Base-by-base conservation (phyloP, 768 basidiomycete species). In the Nevesoporus exiguus region DNA sequence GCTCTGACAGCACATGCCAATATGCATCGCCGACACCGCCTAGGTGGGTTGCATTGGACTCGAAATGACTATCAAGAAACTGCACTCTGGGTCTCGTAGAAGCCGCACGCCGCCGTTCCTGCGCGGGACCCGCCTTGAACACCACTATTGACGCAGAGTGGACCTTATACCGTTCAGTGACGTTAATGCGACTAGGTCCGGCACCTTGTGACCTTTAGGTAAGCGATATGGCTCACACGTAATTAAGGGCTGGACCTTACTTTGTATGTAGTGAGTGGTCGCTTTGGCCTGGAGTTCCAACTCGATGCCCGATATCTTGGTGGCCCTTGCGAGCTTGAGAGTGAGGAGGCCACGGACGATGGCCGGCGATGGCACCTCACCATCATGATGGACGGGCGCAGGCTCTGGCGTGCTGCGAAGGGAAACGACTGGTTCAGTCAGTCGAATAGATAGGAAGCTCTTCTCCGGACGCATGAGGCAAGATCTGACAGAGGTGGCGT, bases 291-390 rank as follows among this genome's bases (percentile, higher is more conserved):
- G 76, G 21, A 99, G 73, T 66, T 86, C 83, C 36, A 97, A 76
- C 51, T 86, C 86, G 53, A 99, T 94, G 62, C 85, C 88, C 30
- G 88, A 85, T 60, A 99, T 85, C 67, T 85, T 85, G 49, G 84
- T 93, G 0, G 93, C 84, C 67, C 96, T 96, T 29, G 75, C 74
- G 37, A 89, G 71, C 14, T 74, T 76, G 54, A 90, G 73, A 2
- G 80, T 82, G 52, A 90, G 75, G 5, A 89, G 71, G 10, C 88
- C 88, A 45, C 88, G 74, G 13, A 90, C 72, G 63, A 85, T 71
- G 17, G 85, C 80, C 0, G 85, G 82, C 4, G 88, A 82, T 2
- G 79, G 79, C 17, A 68, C 64, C 7, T 71, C 63, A 45, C 68
- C 63, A 5, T 59, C 57, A 40, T 59, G 53, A 44, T 67, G 37